Evolutionary conservation across 805 yeast species (phyloP), one percentile per base, ranked within the genome.

Genomic region (Metschnikowia lachancei): DNA sequence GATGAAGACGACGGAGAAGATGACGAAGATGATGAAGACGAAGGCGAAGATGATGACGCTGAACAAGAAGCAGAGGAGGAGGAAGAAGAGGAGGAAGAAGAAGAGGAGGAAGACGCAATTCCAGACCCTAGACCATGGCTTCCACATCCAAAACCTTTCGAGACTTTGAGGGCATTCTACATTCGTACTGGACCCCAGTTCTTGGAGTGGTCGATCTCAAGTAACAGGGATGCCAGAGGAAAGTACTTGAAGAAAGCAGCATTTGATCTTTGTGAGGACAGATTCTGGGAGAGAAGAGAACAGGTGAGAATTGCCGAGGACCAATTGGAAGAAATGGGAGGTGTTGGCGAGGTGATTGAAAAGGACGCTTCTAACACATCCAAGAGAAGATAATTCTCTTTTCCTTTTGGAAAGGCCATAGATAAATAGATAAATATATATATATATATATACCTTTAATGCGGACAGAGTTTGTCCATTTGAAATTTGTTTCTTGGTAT

Each of bases 261-360:
- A 0, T 92, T 92, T 62, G 97, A 90, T 52, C 68, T 92, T 50
- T 85, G 94, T 64, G 96, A 91, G 66, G 92, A 85, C 55, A 81
- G 99, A 70, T 92, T 96, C 94, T 92, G 98, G 98, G 98, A 92
- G 64, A 85, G 98, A 71, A 82, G 97, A 69, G 98, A 92, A 57
- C 92, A 83, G 58, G 83, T 92, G 19, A 83, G 95, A 63, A 77
- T 81, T 34, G 86, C 87, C 41, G 99, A 92, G 68, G 98, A 92
- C 56, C 81, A 82, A 61, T 68, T 87, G 57, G 97, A 92, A 66
- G 96, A 90, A 57, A 61, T 86, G 64, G 95, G 95, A 40, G 97
- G 96, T 49, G 91, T 89, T 50, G 95, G 87, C 14, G 95, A 87
- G 48, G 83, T 92, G 31, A 72, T 92, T 8, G 96, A 90, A 61